A percentile compares a stretch with the other conserved stretches of the same genome.
These are phyloP conservation scores for Aspergillus eucalypticola DNA, from an alignment of 2,329 filamentous ascomycete species.

Conservation along the genomic window DNA sequence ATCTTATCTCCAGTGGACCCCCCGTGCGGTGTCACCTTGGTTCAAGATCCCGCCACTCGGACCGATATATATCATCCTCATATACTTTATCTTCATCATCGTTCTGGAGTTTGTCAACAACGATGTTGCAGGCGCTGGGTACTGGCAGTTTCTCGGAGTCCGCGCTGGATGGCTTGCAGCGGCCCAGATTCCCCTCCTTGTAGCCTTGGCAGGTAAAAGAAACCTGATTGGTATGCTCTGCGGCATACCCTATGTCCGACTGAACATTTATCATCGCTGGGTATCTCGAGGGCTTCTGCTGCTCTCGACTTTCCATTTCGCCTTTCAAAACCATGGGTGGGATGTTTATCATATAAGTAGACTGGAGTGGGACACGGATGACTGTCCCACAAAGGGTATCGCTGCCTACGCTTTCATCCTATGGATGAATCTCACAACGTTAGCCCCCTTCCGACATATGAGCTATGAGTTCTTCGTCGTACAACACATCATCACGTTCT, in stretches of 20 bases:
- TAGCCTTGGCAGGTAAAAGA: not conserved
- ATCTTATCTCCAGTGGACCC: not conserved
- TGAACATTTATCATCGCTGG: not conserved
- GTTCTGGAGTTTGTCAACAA: not conserved
- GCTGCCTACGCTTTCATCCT: not conserved
- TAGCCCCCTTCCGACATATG: not conserved
- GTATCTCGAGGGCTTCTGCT: not conserved
- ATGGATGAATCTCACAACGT: not conserved
- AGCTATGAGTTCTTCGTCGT: not conserved
- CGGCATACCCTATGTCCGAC: not conserved
- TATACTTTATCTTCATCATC: not conserved
- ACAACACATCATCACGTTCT: not conserved
- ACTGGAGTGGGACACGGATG: not conserved
- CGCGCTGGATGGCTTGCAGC: constrained; percentile 1
- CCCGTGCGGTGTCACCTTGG: not conserved
- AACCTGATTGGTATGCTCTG: not conserved
- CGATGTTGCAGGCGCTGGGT: not conserved
- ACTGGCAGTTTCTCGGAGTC: not conserved
- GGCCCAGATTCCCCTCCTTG: not conserved
- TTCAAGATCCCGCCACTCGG: not conserved
- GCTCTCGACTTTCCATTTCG: not conserved
- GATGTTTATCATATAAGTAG: not conserved
- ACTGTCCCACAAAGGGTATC: constrained; percentile 1
- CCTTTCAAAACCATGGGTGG: not conserved
- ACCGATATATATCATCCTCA: not conserved